Conservation (phyloP, 331 rosid species). For the Rosa hybrid region DNA sequence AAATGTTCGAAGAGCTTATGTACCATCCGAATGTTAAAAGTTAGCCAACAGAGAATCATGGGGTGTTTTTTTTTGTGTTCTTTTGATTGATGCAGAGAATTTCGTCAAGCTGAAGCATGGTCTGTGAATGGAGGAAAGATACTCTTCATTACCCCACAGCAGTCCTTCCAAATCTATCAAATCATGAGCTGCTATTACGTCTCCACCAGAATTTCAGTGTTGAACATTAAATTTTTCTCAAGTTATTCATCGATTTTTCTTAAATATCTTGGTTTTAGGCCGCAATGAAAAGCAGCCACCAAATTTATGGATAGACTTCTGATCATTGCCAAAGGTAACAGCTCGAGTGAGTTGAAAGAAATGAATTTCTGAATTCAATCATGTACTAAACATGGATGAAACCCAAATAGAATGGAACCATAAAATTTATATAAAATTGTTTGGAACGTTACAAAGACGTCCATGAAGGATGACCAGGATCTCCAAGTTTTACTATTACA, state of each 20-base stretch:
- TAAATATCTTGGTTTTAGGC: no score
- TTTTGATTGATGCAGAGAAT: background rate
- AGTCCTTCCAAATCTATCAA: no score
- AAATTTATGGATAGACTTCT: background rate
- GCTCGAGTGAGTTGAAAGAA: background rate
- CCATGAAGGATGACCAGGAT: background rate
- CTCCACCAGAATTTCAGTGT: no score
- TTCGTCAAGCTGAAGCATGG: constrained; percentile 2
- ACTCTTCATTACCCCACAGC: background rate
- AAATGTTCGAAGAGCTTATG: background rate
- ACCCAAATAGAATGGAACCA: background rate
- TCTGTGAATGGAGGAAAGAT: constrained; percentile 1
- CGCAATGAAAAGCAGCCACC: no score
- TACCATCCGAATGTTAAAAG: background rate
- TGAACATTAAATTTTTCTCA: no score
- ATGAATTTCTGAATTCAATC: background rate
- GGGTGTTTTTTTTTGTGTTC: background rate
- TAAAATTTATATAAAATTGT: background rate
- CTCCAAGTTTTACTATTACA: constrained; percentile 3
- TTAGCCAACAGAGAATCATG: background rate
- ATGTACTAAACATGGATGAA: background rate
- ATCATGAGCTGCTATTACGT: no score
- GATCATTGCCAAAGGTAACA: background rate
- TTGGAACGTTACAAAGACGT: background rate
- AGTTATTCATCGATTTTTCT: no score